phyloP scores from a whole-genome alignment of 2,329 filamentous ascomycete species.

The Paecilomyces dactylethromorphus region DNA sequence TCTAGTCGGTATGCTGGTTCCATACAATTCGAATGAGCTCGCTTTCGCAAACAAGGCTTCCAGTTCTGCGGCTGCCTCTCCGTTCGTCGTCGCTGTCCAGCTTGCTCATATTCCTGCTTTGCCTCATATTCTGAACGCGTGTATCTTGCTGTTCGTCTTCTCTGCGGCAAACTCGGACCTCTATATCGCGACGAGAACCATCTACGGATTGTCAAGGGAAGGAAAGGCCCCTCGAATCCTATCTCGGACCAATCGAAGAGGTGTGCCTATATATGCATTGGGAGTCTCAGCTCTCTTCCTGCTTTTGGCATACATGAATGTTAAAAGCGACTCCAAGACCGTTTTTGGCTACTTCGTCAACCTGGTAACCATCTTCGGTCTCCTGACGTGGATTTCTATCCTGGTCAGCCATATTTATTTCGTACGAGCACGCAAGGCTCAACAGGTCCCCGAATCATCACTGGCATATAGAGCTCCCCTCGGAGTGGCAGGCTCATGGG shows the following conservation, averaged over 20 bases:
- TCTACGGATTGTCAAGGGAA: conserved; percentile 64
- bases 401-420: conserved; percentile 60
- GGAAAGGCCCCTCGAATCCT: conserved; percentile 65
- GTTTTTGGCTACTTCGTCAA: conserved; percentile 60
- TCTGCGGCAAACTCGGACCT: conserved; percentile 69
- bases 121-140: conserved; percentile 62
- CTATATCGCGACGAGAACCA: conserved; percentile 66
- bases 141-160: conserved; percentile 67
- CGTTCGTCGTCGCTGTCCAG: conserved; percentile 66
- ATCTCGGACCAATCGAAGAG: conserved; percentile 59
- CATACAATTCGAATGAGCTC: conserved; percentile 57
- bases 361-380: conserved; percentile 56
- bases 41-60: conserved; percentile 37
- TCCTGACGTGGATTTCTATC: conserved; percentile 61
- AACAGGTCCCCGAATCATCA: conserved; percentile 47
- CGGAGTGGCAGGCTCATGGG: conserved; percentile 59
- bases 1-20: conserved; percentile 66
- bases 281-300: conserved; percentile 53
- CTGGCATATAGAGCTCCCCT: conserved; percentile 63
- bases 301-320: conserved; percentile 61
- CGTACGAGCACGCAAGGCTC: conserved; percentile 53
- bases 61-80: conserved; percentile 51
- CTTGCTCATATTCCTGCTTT: conserved; percentile 55
- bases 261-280: conserved; percentile 62
- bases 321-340: conserved; percentile 46